Evolutionary conservation across 2,329 filamentous ascomycete species (phyloP), one percentile per base, ranked within the genome.

Genomic region (Biscogniauxia sp.): DNA sequence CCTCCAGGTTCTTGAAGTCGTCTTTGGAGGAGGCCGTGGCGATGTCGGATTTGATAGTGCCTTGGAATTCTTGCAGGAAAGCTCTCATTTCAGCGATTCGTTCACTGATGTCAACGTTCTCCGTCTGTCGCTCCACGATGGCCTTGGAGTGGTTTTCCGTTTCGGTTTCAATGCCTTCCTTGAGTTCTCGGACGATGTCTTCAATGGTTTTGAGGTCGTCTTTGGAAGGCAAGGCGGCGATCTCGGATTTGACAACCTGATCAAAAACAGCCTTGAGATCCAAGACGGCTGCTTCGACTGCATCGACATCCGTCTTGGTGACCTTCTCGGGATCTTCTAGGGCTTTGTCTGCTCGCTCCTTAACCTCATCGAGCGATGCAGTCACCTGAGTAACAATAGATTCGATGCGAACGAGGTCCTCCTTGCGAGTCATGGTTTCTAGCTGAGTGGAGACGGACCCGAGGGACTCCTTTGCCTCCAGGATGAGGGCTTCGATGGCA

Each of bases 221-320:
- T 73, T 92, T 96, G 6, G 87, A 88, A 1, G 92, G 86, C 6
- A 96, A 76, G 1, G 84, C 80, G 1, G 88, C 88, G 4, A 90
- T 79, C 68, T 94, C 88, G 0, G 89, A 86, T 57, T 89, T 82
- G 37, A 87, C 82, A 69, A 95, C 84, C 58, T 90, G 87, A 52
- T 93, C 89, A 8, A 97, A 80, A 26, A 89, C 86, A 4, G 84
- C 81, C 77, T 96, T 97, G 75, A 96, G 88, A 64, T 97, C 93
- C n/a, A 91, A 85, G 32, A 93, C 91, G 51, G 94, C 83, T 0
- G 91, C 83, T 65, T 92, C 91, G 7, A 98, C 84, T 1, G 91
- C 85, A 64, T 95, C 91, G 3, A 97, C 80, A 67, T 97, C 92
- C 0, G 87, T 85, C 77, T 96, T 97, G 55, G 88, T 90, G 23